Base-by-base conservation (phyloP, 768 basidiomycete genomes). In the Tylopilus rubrobrunneus region DNA sequence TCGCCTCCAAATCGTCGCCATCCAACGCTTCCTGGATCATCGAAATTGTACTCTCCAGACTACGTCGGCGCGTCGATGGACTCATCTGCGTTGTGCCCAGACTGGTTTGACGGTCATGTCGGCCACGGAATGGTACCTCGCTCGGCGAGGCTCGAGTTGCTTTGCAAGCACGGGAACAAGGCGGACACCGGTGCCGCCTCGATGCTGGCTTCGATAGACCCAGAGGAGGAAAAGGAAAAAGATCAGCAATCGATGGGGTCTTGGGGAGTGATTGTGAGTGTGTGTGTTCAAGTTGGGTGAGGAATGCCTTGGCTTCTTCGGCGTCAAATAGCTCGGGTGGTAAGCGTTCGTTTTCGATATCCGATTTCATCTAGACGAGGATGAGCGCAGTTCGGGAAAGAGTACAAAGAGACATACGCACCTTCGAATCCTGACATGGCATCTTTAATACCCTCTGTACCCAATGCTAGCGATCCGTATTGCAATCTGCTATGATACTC, bases 281-380 rank as follows among this genome's bases (percentile, higher is more conserved):
- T 0, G 52, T 58, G 27, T 68, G 64, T 19, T 19, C 19, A 19
- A 19, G 19, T 53, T 67, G 68, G 46, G 65, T 57, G 52, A 89
- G 63, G 57, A 84, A 80, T 7, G 86, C 83, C 58, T 80, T 83
- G 52, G 84, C 86, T 71, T 88, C 85, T 54, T 70, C 68, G 7
- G 84, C 86, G 64, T 98, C 95, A 67, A 92, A 88, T 17, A 99
- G 78, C 15, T 98, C 93, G 2, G 96, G 96, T 3, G 96, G 97
- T 17, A 98, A 77, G 33, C 94, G 87, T 72, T 99, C 97, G 73
- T 98, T 98, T 73, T 98, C 96, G 60, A 98, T 98, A 76, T 98
- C 97, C 42, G 90, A 92, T 75, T 94, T 56, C 94, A 92, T 40
- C 93, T 95, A 14, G 1, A n/a, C 60, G 39, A 53, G 29, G 33